Percentiles rank a stretch among this genome's conserved stretches.
These are phyloP conservation scores for Dactylis glomerata DNA, from an alignment of 176 grass and related monocot species.

Conservation along the genomic window DNA sequence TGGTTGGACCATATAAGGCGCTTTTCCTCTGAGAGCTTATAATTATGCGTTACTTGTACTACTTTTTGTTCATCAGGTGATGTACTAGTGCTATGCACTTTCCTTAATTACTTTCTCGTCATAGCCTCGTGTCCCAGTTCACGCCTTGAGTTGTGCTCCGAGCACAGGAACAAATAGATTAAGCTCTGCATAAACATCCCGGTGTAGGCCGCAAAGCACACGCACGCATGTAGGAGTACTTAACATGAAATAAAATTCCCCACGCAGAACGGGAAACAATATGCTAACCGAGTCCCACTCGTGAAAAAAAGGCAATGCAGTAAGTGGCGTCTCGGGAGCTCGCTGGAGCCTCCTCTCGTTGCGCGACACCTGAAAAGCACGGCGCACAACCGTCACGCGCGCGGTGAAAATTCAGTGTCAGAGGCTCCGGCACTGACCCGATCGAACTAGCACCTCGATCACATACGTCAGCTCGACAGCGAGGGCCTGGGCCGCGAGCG, in stretches of 20 bases:
- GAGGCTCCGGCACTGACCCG: conserved; percentile 23
- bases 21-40: no score
- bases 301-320: not conserved
- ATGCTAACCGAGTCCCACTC: not conserved
- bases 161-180: not conserved
- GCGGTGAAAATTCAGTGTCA: not conserved
- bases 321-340: conserved; percentile 45
- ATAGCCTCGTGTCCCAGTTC: not conserved
- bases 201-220: not conserved
- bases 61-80: no score
- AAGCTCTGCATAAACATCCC: not conserved
- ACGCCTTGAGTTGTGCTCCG: not conserved
- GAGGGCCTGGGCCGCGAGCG: not conserved
- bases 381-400: conserved; percentile 33
- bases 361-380: conserved; percentile 47
- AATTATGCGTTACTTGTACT: no score
- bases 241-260: not conserved
- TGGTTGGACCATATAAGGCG: no score
- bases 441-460: no score
- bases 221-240: no score
- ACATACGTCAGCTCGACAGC: conserved; percentile 27
- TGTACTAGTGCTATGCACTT: conserved; percentile 6
- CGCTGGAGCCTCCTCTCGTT: conserved; percentile 31
- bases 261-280: not conserved
- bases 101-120: conserved; percentile 36